Evolutionary conservation across 176 grass and related monocot species (phyloP).

Genomic region (Puya raimondii): DNA sequence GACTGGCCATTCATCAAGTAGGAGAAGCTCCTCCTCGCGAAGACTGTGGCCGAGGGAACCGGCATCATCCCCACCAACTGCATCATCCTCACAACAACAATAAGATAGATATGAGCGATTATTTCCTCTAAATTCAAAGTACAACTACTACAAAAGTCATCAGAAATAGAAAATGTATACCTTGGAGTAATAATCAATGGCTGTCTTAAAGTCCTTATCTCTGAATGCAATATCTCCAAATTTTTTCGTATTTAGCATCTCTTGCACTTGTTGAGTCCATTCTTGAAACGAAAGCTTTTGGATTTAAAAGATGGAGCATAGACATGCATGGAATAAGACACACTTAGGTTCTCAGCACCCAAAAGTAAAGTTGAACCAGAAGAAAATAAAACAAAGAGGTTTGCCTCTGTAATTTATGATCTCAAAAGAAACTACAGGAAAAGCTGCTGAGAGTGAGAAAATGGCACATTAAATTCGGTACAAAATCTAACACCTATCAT

Average conservation of each 20-base stretch:
- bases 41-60: constrained; percentile 77
- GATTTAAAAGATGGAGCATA: constrained; percentile 2
- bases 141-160: background rate
- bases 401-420: background rate
- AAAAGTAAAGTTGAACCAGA: background rate
- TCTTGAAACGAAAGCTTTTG: constrained; percentile 99
- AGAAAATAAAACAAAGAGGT: background rate
- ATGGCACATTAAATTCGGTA: too few relatives aligned
- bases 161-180: constrained; percentile 31
- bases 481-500: too few relatives aligned
- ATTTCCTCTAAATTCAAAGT: background rate
- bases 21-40: constrained; percentile 74
- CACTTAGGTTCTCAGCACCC: constrained; percentile 29
- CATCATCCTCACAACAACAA: constrained; percentile 6
- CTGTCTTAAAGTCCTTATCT: constrained; percentile 98
- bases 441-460: too few relatives aligned
- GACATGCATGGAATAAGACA: constrained; percentile 38
- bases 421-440: background rate
- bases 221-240: constrained; percentile 98
- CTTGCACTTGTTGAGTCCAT: constrained; percentile 99
- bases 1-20: constrained; percentile 94
- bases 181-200: constrained; percentile 98
- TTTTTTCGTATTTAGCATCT: constrained; percentile 99
- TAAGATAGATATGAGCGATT: constrained; percentile 3
- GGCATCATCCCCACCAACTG: constrained; percentile 93